Evolutionary conservation across 148 eudicot genomes (phyloP).

Genomic region (Silene conica): DNA sequence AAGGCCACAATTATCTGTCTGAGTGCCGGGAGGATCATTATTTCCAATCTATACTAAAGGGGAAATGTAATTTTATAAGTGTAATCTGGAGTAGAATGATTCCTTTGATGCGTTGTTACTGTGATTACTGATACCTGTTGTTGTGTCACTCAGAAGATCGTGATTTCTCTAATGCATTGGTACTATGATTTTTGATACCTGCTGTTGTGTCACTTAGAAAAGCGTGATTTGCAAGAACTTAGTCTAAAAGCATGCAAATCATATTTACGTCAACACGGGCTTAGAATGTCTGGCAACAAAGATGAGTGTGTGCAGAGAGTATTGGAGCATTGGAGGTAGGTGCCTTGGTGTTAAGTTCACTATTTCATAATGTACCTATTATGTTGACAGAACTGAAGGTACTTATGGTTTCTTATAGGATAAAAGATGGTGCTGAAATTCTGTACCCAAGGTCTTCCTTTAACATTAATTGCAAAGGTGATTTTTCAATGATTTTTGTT

Average conservation of each 20-base stretch:
- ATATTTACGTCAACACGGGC: conserved; percentile 53
- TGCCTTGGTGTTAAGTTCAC: neutral
- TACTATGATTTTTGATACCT: neutral
- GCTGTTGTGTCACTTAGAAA: conserved; percentile 38
- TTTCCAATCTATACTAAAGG: neutral
- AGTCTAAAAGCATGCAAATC: conserved; percentile 52
- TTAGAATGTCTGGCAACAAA: conserved; percentile 83
- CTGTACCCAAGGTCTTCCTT: conserved; percentile 78
- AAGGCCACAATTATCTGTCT: neutral
- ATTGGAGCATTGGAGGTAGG: conserved; percentile 71
- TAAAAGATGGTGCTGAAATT: conserved; percentile 69
- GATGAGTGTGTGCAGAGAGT: conserved; percentile 56
- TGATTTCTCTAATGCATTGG: neutral
- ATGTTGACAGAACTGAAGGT: conserved; percentile 1
- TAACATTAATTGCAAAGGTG: conserved; percentile 72
- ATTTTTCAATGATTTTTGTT: neutral
- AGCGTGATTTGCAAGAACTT: conserved; percentile 43
- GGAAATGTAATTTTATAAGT: neutral
- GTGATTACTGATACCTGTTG: too few relatives aligned
- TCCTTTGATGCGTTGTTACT: neutral
- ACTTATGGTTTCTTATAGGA: conserved; percentile 31
- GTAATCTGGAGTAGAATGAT: neutral
- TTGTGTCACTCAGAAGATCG: too few relatives aligned
- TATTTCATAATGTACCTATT: neutral
- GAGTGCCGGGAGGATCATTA: neutral